Base-by-base conservation (phyloP, 352 stramenopile species). In the Globisporangium spinosum region DNA sequence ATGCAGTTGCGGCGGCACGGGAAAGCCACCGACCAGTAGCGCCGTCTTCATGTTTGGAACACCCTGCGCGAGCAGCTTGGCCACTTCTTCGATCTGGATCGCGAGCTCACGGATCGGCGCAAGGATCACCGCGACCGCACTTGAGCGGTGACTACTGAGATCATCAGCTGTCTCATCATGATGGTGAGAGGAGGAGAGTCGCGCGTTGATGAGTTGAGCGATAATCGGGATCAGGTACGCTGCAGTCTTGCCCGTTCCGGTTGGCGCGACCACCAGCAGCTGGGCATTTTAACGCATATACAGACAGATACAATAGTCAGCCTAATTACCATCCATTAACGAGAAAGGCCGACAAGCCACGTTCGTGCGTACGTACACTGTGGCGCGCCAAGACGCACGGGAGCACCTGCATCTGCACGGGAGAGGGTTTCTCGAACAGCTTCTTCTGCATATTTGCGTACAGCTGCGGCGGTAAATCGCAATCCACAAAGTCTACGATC, bases 391-490 rank as follows among this genome's bases (percentile, higher is more conserved):
- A 35, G 3, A 77, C 70, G 35, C 76, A 83, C 51, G 86, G 86
- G 17, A 92, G 77, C 5, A 73, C 78, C 63, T 92, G 84, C 86
- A 92, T 94, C 65, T 94, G 86, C 57, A 94, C 82, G 2, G 86
- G 79, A 43, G 86, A 90, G 7, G 79, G 82, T 32, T 63, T 73
- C 10, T 83, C 65, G 45, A 83, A 79, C 0, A 70, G 64, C 23
- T 78, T 73, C 2, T 20, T 20, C 10, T 34, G 65, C 29, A 94
- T 71, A 59, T 91, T 92, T 0, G 5, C 35, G 40, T 69, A 23
- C 43, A 94, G 59, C 63, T 76, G 32, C 1, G 68, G 29, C 1
- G 78, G 76, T 27, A 85, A 67, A 47, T 61, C 53, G n/a, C 27
- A 62, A 7, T 68, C 49, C 38, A 66, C 29, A 34, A 79, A 69